A percentile compares a stretch with the other conserved stretches of the same genome.
Evolutionary conservation across 805 yeast species (phyloP).

Genomic region (Candida xiaguanensis): DNA sequence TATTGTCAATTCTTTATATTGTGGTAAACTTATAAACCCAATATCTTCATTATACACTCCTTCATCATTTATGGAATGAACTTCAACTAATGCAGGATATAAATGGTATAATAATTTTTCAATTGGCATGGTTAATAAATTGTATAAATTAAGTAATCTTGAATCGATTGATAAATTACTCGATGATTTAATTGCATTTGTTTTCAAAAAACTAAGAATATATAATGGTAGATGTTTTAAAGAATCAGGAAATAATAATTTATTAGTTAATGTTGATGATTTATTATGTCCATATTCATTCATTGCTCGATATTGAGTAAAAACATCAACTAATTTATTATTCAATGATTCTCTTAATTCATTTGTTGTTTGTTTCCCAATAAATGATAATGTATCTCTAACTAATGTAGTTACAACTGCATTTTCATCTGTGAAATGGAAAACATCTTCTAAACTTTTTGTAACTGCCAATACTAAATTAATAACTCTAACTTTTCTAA

Average conservation of each 20-base stretch:
- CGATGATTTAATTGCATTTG: slow-evolving; percentile 54
- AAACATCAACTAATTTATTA: slow-evolving; percentile 40
- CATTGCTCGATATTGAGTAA: slow-evolving; percentile 50
- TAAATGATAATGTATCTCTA: slow-evolving; percentile 37
- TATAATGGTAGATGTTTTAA: slow-evolving; percentile 67
- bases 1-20: slow-evolving; percentile 40
- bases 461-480: slow-evolving; percentile 82
- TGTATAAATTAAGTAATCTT: slow-evolving; percentile 52
- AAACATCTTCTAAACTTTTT: slow-evolving; percentile 66
- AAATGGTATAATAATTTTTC: slow-evolving; percentile 58
- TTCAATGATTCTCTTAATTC: slow-evolving; percentile 39
- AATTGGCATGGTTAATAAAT: slow-evolving; percentile 51
- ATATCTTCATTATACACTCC: slow-evolving; percentile 28
- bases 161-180: slow-evolving; percentile 55
- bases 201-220: slow-evolving; percentile 65
- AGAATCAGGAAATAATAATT: slow-evolving; percentile 78
- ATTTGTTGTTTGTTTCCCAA: slow-evolving; percentile 35
- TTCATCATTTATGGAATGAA: slow-evolving; percentile 63
- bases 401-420: slow-evolving; percentile 36
- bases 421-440: slow-evolving; percentile 72
- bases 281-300: slow-evolving; percentile 36
- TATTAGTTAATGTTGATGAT: slow-evolving; percentile 41
- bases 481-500: slow-evolving; percentile 80
- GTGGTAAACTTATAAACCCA: slow-evolving; percentile 48
- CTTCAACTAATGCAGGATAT: slow-evolving; percentile 75